Evolutionary conservation across 75 land plant genomes (phyloP), one percentile per base, ranked within the genome.

Genomic region (Adiantum capillusveneris): DNA sequence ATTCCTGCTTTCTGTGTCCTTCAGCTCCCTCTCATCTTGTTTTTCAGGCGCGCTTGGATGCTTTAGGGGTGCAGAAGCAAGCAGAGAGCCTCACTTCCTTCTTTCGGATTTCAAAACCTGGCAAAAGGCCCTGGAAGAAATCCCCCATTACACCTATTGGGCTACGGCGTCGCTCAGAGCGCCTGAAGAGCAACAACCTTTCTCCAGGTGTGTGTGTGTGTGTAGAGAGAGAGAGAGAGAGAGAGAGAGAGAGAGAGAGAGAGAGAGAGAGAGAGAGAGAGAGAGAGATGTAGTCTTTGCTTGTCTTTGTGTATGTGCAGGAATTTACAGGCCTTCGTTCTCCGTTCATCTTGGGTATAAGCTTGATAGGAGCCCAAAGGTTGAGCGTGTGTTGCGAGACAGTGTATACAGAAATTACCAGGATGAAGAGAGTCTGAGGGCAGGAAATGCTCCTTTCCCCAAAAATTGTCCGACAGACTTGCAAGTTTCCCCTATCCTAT

Each of bases 111-210:
- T 21, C 58, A 1, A 75, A 68, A 37, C 16, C 72, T 28, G 13
- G 18, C 9, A 29, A 0, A 73, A 68, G 37, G 12, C 28, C n/a
- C 31, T 50, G 1, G 19, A 31, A 18, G 62, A 63, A 36, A 12
- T 19, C 53, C 2, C 25, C 28, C 14, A 53, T 53, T 5, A 11
- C 55, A 21, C 50, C 50, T 21, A 46, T 46, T 3, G 50, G 14
- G 22, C 22, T 46, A 2, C 18, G 50, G 22, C 67, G 82, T n/a
- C 67, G 79, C 14, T 80, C 82, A 12, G 43, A 57, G 53, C 74
- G 82, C 25, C 39, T 80, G 37, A 75, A 59, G 26, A 49, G 53
- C 20, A 45, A 31, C 37, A 18, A 34, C 16, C 53, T 39, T n/a
- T 1, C 63, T 21, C 22, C 5, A 46, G 50, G 50, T 46, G 22